These are phyloP conservation scores for Backusella circina DNA, from an alignment of 192 early-diverging fungal genomes.

Conservation along the genomic window DNA sequence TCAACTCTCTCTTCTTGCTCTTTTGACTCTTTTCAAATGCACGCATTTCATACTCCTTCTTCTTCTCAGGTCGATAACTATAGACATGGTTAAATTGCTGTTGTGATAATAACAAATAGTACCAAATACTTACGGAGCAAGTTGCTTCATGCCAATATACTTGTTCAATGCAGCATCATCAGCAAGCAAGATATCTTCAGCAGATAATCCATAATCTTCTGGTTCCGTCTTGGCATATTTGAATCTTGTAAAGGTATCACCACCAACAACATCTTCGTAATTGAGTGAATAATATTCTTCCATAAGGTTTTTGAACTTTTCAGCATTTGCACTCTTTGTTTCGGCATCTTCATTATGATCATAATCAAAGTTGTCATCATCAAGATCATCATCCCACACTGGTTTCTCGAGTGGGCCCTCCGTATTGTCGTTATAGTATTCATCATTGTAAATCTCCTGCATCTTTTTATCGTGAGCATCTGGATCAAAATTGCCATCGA, in stretches of 20 bases:
- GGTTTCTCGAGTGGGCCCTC: constrained; percentile 70
- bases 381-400: constrained; percentile 83
- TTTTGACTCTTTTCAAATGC: constrained; percentile 23
- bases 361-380: constrained; percentile 76
- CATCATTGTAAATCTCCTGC: constrained; percentile 71
- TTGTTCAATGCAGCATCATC: constrained; percentile 87
- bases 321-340: constrained; percentile 24
- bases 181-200: constrained; percentile 86
- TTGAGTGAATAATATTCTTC: constrained; percentile 91
- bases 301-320: constrained; percentile 66
- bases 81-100: not conserved
- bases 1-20: constrained; percentile 10
- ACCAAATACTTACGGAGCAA: constrained; percentile 79
- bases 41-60: constrained; percentile 40
- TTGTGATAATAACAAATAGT: not conserved
- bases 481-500: constrained; percentile 94
- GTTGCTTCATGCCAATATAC: constrained; percentile 77
- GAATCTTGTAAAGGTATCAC: constrained; percentile 82
- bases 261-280: constrained; percentile 87
- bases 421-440: constrained; percentile 59
- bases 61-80: constrained; percentile 47
- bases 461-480: constrained; percentile 84
- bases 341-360: constrained; percentile 41
- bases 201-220: constrained; percentile 71
- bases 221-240: constrained; percentile 85